Evolutionary conservation across 1,139 yeast species (phyloP), one percentile per base, ranked within the genome.

Genomic region (Zhuliangozyma blackwelliae): DNA sequence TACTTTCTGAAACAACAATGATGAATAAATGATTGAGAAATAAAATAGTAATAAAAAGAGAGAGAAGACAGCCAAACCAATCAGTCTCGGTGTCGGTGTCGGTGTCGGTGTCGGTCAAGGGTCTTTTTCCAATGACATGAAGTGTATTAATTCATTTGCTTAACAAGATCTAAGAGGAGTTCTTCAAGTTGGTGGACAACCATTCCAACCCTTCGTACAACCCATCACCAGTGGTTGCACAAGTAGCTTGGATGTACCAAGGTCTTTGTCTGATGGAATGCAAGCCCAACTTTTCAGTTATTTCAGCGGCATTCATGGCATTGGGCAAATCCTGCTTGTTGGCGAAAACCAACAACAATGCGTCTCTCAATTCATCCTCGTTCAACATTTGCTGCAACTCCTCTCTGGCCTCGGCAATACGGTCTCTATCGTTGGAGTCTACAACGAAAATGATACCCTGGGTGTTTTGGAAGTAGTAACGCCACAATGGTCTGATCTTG

Each of bases 291-390:
- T 63, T 64, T 49, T 64, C 70, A 36, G 70, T 64, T 56, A 64
- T 64, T 52, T 64, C 70, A 43, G 69, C 69, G 34, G 70, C 70
- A 50, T 63, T 64, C 70, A 64, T 64, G 37, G 70, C 70, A 44
- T 64, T 64, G 46, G 70, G 70, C 49, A 64, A 64, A 55, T 64
- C 70, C 52, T 64, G 70, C 55, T 64, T 64, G 51, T 64, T 64
- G 43, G 70, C 70, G 43, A 64, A 63, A 26, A 64, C 70, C 50
- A 64, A 62, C 47, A 64, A 61, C 47, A 63, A 59, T 36, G 70
- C 69, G 44, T 64, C 68, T 52, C 68, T 60, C 47, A 64, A 63
- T 55, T 64, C 70, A 43, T 64, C 69, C 53, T 64, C 70, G 45
- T 63, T 63, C 47, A 64, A 63, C 70, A 64, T 64, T 51, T 63